Evolutionary conservation across 2,329 filamentous ascomycete species (phyloP), one percentile per base, ranked within the genome.

Genomic region (Penicillium psychrosexuale): DNA sequence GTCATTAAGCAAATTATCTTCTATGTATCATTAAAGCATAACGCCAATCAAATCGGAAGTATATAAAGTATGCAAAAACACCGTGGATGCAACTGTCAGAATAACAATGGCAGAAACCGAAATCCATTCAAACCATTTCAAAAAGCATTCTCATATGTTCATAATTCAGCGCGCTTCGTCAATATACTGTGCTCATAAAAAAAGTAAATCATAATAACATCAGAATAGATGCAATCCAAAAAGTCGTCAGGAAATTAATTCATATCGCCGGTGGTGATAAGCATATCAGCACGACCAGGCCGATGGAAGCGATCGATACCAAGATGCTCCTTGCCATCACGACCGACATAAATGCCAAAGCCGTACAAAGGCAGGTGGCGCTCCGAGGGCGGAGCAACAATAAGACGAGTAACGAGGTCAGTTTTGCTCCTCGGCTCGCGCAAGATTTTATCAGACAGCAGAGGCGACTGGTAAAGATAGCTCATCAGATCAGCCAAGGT

Each of bases 401-500:
- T 85, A 2, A 96, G 76, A 39, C 88, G 79, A 0, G 82, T 84
- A 22, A 87, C 80, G 19, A 97, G 80, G 60, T 91, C 87, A 0
- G 78, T 78, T 60, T 86, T 87, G n/a, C 80, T 85, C 28, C 80
- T 78, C 3, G 87, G 84, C 36, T 85, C 82, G 47, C 85, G 81
- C 69, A 97, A 93, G 0, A 88, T 83, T 9, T 85, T 80, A 66
- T 96, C 91, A 5, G 82, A 78, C 2, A 90, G 77, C 17, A 95
- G 77, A 24, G 87, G 86, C 40, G 86, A 86, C 62, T 87, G 86
- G 56, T 89, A 85, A 39, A 93, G 78, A 69, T 93, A 92, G 66
- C 85, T 87, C 62, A 95, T 82, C 22, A 92, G 79, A 69, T 92
- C 90, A 1, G 89, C 88, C 17, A 95, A 79, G 44, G 83, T 90